These are phyloP conservation scores for Zea luxurians DNA, from an alignment of 176 grass and related monocot species.

Conservation along the genomic window DNA sequence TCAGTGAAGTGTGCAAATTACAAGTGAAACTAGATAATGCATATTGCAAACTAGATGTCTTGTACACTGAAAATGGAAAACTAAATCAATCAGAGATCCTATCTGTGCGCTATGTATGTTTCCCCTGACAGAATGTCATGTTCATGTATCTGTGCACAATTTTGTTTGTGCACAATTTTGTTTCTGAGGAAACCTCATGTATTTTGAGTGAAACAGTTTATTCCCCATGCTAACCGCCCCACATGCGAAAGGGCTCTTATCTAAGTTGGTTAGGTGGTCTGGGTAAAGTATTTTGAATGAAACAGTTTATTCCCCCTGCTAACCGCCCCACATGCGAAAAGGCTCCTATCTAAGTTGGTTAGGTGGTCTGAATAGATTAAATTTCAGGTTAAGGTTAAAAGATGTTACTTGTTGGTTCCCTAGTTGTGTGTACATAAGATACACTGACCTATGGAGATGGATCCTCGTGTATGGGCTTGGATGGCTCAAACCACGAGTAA, in stretches of 20 bases:
- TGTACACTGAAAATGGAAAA: neutral
- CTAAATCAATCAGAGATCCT: neutral
- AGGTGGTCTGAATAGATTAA: too few relatives aligned
- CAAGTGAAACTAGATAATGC: neutral
- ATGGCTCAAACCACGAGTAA: too few relatives aligned
- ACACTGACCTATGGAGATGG: too few relatives aligned
- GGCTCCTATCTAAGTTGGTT: too few relatives aligned
- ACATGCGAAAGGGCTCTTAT: constrained; percentile 22
- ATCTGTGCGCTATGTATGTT: neutral
- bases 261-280: too few relatives aligned
- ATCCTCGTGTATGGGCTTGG: too few relatives aligned
- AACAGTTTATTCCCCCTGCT: constrained; percentile 48
- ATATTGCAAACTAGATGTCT: neutral
- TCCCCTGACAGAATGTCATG: neutral
- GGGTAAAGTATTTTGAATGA: too few relatives aligned
- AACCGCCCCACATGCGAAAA: constrained; percentile 64
- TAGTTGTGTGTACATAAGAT: too few relatives aligned
- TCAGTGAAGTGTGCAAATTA: neutral
- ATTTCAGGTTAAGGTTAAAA: too few relatives aligned
- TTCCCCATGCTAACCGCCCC: constrained; percentile 75
- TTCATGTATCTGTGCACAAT: neutral
- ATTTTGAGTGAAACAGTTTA: constrained; percentile 11
- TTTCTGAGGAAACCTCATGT: neutral
- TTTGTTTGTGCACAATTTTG: neutral
- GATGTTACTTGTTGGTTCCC: too few relatives aligned